Conservation (phyloP, 352 stramenopile genomes). For the Thalassiosira pacifica region DNA sequence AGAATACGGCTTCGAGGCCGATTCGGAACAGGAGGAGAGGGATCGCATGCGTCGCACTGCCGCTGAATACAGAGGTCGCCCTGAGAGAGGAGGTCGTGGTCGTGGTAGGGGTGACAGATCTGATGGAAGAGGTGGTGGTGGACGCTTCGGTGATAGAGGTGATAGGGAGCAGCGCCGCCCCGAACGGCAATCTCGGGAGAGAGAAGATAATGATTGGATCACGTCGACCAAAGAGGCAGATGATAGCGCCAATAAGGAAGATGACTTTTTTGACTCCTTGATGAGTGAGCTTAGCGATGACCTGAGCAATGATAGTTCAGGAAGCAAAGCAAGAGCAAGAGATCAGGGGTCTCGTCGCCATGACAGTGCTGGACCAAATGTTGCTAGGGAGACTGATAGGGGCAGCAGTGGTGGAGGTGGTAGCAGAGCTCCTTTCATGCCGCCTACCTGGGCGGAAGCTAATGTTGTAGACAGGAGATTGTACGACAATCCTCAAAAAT, state of each 20-base stretch:
- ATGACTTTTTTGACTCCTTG: constrained; percentile 62
- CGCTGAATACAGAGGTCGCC: constrained; percentile 50
- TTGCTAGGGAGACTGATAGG: constrained; percentile 16
- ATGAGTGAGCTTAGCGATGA: constrained; percentile 63
- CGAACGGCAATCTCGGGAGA: constrained; percentile 26
- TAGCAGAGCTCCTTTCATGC: too few relatives aligned
- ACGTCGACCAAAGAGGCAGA: neutral
- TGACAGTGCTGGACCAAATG: constrained; percentile 53
- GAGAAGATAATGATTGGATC: constrained; percentile 38
- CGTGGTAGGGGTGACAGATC: constrained; percentile 19
- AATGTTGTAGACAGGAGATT: too few relatives aligned
- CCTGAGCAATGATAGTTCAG: constrained; percentile 31
- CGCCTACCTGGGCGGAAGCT: too few relatives aligned
- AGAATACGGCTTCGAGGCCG: constrained; percentile 56
- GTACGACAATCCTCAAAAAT: constrained; percentile 43
- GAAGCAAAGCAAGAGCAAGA: constrained; percentile 17
- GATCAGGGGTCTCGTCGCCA: constrained; percentile 40
- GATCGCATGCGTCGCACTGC: constrained; percentile 21
- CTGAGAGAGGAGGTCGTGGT: constrained; percentile 9
- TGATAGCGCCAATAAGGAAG: constrained; percentile 29
- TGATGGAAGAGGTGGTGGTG: neutral
- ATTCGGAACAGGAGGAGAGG: constrained; percentile 52
- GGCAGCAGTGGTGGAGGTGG: too few relatives aligned
- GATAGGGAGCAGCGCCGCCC: constrained; percentile 14
- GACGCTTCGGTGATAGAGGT: neutral